These are phyloP conservation scores for Limnomonas spitsbergensis DNA, from an alignment of 139 green algal species.

Conservation along the genomic window DNA sequence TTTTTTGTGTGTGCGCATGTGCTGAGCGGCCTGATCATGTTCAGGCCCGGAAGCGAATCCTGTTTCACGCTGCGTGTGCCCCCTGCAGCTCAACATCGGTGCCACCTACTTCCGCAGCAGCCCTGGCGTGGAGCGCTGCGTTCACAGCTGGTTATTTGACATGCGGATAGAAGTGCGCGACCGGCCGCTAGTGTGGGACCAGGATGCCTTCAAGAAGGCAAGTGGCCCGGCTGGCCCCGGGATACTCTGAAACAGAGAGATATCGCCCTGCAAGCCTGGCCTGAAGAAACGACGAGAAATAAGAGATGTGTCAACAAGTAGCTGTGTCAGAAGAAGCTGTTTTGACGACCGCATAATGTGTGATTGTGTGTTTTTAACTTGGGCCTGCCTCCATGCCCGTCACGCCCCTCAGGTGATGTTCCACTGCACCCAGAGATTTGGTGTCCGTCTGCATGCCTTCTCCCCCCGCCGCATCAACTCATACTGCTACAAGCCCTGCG, in stretches of 20 bases:
- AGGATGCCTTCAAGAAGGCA: slow-evolving; percentile 21
- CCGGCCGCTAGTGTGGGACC: slow-evolving; percentile 18
- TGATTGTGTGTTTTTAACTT: no score
- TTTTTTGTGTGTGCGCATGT: no score
- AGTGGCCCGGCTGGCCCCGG: not conserved
- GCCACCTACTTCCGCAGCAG: slow-evolving; percentile 21
- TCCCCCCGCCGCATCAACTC: slow-evolving; percentile 14
- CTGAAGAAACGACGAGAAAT: no score
- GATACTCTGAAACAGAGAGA: no score
- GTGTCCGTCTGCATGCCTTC: slow-evolving; percentile 9
- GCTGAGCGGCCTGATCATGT: no score
- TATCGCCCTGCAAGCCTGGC: no score
- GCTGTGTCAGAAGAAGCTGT: no score
- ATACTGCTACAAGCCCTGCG: slow-evolving; percentile 18
- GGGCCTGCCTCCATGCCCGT: no score
- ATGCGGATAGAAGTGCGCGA: slow-evolving; percentile 20
- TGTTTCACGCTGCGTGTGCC: no score
- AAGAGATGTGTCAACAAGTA: no score
- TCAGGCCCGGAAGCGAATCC: no score
- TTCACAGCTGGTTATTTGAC: slow-evolving; percentile 17
- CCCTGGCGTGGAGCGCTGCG: slow-evolving; percentile 13
- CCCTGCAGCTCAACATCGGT: slow-evolving; percentile 18
- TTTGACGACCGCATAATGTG: no score
- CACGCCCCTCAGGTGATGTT: slow-evolving; percentile 18
- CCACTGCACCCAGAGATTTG: not conserved